These are phyloP conservation scores for Ogataea polymorpha DNA, from an alignment of 805 yeast genomes.

Conservation along the genomic window DNA sequence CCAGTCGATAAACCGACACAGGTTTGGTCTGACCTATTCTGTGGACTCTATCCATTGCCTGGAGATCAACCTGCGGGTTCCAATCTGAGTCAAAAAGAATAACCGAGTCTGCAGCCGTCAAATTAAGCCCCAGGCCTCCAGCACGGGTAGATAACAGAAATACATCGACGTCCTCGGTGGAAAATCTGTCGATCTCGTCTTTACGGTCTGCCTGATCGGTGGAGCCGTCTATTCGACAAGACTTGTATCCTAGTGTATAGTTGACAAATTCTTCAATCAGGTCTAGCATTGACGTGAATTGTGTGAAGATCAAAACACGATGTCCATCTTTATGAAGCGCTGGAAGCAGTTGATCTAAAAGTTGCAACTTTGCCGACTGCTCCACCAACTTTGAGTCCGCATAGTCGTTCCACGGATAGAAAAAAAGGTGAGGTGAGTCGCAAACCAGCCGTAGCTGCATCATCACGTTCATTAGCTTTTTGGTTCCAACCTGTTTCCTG, in stretches of 20 bases:
- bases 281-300: conserved; percentile 82
- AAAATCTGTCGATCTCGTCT: conserved; percentile 55
- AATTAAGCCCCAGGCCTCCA: conserved; percentile 90
- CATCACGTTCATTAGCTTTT: conserved; percentile 60
- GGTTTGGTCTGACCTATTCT: conserved; percentile 89
- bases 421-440: conserved; percentile 80
- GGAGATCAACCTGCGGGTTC: conserved; percentile 96
- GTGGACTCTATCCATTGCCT: conserved; percentile 94
- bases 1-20: conserved; percentile 75
- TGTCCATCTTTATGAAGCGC: conserved; percentile 46
- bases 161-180: conserved; percentile 36
- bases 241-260: conserved; percentile 40
- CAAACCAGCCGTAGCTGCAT: conserved; percentile 87
- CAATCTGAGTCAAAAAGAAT: conserved; percentile 90
- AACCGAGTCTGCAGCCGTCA: conserved; percentile 86
- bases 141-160: conserved; percentile 88
- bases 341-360: conserved; percentile 61
- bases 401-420: conserved; percentile 67
- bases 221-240: conserved; percentile 75
- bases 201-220: conserved; percentile 65
- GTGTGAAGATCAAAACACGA: conserved; percentile 80
- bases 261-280: conserved; percentile 70
- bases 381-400: conserved; percentile 39
- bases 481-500: conserved; percentile 42
- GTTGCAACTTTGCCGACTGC: conserved; percentile 70